Evolutionary conservation across 208 protist genomes (phyloP).

Genomic region (Tritrichomonas musculus): DNA sequence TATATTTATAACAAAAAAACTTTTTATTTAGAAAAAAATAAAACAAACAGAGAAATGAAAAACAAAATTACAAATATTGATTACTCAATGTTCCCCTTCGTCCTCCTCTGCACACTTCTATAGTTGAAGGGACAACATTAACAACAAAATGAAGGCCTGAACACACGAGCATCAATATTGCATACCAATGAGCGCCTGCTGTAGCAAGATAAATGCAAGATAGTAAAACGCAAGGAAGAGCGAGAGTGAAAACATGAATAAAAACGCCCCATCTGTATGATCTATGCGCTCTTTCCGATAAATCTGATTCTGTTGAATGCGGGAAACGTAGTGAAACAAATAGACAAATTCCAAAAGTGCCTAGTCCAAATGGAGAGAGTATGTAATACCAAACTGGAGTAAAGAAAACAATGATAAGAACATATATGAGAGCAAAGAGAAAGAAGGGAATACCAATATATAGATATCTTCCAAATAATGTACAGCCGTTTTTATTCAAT

Average conservation of each 20-base stretch:
- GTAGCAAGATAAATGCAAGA: not conserved
- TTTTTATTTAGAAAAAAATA: too few relatives aligned
- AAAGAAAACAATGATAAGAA: not conserved
- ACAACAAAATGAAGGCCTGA: not conserved
- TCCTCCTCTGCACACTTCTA: too few relatives aligned
- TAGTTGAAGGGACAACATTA: not conserved
- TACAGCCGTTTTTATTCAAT: not conserved
- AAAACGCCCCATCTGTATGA: not conserved
- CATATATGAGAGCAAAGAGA: not conserved
- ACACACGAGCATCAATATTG: not conserved
- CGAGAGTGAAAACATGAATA: not conserved
- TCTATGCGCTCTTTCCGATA: not conserved
- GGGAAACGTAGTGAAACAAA: not conserved
- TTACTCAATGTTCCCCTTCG: too few relatives aligned
- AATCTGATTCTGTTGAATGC: not conserved
- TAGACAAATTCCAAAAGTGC: conserved; percentile 5
- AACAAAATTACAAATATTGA: too few relatives aligned
- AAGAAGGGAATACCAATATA: conserved; percentile 6
- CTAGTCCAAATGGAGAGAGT: not conserved
- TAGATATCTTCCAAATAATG: not conserved
- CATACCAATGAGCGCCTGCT: not conserved
- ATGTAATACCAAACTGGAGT: not conserved
- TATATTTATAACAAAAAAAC: too few relatives aligned
- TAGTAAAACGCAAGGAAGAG: not conserved
- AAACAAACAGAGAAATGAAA: too few relatives aligned